phyloP scores from a whole-genome alignment of 2,329 filamentous ascomycete species.

The Cladosporium sp. region DNA sequence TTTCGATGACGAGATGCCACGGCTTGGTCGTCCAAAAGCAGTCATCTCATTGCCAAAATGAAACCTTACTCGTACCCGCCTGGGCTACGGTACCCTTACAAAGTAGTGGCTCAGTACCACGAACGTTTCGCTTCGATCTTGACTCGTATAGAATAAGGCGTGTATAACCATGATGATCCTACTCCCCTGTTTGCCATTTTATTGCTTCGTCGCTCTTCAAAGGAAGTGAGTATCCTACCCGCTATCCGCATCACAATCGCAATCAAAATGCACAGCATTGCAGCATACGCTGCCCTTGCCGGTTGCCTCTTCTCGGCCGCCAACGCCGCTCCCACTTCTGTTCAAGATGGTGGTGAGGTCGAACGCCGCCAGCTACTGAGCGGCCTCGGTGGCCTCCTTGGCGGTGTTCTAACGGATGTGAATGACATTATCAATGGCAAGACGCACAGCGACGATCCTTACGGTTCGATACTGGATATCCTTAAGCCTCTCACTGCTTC shows the following conservation, averaged over 20 bases:
- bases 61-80: too few species aligned
- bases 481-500: conserved; percentile 24
- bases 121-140: not conserved
- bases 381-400: not conserved
- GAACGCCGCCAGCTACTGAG: not conserved
- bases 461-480: conserved; percentile 10
- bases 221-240: too few species aligned
- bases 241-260: not conserved
- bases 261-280: not conserved
- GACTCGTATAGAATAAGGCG: not conserved
- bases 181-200: not conserved
- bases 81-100: not conserved
- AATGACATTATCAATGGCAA: not conserved
- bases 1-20: not conserved
- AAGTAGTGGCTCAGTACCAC: not conserved
- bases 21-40: too few species aligned
- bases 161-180: not conserved
- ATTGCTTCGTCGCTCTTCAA: not conserved
- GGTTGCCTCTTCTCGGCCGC: not conserved
- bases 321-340: not conserved
- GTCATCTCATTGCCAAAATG: too few species aligned
- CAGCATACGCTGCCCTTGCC: not conserved
- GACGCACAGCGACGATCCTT: conserved; percentile 2
- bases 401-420: not conserved
- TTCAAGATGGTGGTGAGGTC: not conserved